phyloP scores from a whole-genome alignment of 805 yeast genomes.

The Komagataella kurtzmanii region DNA sequence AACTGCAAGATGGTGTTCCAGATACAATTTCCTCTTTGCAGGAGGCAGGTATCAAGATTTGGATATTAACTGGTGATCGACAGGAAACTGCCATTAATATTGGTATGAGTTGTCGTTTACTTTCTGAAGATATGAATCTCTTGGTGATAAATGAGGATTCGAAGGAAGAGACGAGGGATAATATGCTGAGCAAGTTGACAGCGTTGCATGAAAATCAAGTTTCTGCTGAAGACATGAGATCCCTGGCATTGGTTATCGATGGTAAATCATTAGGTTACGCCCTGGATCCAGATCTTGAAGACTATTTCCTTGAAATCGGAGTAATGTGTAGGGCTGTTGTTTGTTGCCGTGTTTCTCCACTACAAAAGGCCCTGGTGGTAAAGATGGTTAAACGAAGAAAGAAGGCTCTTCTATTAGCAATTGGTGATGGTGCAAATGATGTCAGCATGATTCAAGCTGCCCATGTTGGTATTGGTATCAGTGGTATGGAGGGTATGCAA shows the following conservation, averaged over 20 bases:
- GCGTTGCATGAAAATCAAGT: slow-evolving; percentile 60
- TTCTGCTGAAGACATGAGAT: slow-evolving; percentile 55
- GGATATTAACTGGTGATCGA: slow-evolving; percentile 98
- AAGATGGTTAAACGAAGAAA: slow-evolving; percentile 80
- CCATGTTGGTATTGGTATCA: slow-evolving; percentile 97
- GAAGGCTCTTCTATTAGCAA: slow-evolving; percentile 69
- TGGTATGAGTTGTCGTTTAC: slow-evolving; percentile 92
- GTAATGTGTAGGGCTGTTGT: slow-evolving; percentile 88
- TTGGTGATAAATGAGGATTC: slow-evolving; percentile 80
- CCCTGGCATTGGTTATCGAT: slow-evolving; percentile 85
- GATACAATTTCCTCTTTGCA: slow-evolving; percentile 92
- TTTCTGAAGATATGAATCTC: slow-evolving; percentile 93
- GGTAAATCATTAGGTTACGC: slow-evolving; percentile 88
- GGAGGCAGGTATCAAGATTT: slow-evolving; percentile 90
- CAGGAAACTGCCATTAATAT: slow-evolving; percentile 98
- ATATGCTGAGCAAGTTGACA: slow-evolving; percentile 59
- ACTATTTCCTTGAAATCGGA: slow-evolving; percentile 65
- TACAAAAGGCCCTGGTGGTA: slow-evolving; percentile 93
- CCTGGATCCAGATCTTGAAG: slow-evolving; percentile 68
- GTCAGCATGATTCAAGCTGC: slow-evolving; percentile 99
- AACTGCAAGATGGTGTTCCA: slow-evolving; percentile 95
- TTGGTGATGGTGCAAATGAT: slow-evolving; percentile 99
- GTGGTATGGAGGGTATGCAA: slow-evolving; percentile 99
- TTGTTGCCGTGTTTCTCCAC: slow-evolving; percentile 95
- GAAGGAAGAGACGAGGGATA: slow-evolving; percentile 61